A percentile compares a stretch with the other conserved stretches of the same genome.
Conservation (phyloP, 306 rosid genomes). For the Cyclanthera cordifolia region DNA sequence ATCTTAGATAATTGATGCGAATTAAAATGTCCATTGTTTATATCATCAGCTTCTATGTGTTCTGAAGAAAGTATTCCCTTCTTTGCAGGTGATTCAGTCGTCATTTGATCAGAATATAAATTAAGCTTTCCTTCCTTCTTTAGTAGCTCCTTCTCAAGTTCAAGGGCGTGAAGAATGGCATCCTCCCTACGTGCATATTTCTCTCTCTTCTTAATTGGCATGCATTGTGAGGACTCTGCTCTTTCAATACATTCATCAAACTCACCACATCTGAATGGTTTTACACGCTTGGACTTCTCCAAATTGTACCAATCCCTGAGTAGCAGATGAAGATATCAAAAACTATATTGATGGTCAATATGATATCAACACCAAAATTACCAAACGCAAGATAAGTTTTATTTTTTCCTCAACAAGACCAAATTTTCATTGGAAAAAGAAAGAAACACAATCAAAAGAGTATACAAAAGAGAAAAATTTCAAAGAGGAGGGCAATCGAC, state of each 20-base stretch:
- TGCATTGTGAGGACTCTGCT: slow-evolving; percentile 77
- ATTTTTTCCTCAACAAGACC: not conserved
- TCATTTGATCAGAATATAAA: slow-evolving; percentile 29
- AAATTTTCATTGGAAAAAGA: too few species aligned
- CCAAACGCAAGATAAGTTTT: not conserved
- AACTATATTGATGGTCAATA: not conserved
- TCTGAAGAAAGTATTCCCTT: slow-evolving; percentile 27
- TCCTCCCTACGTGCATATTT: slow-evolving; percentile 97
- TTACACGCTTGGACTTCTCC: slow-evolving; percentile 96
- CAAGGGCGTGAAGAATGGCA: slow-evolving; percentile 91
- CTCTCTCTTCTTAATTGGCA: slow-evolving; percentile 92
- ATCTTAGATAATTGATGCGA: slow-evolving; percentile 21
- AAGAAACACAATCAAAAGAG: too few species aligned
- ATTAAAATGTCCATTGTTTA: slow-evolving; percentile 22
- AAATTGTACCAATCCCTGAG: slow-evolving; percentile 93
- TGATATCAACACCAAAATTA: not conserved
- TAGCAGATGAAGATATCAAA: slow-evolving; percentile 17
- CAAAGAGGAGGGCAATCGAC: too few species aligned
- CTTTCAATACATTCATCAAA: slow-evolving; percentile 90
- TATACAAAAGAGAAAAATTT: too few species aligned
- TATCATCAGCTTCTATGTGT: slow-evolving; percentile 26
- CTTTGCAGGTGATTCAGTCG: slow-evolving; percentile 27
- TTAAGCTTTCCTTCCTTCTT: slow-evolving; percentile 51
- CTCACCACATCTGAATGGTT: slow-evolving; percentile 86
- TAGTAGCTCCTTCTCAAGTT: slow-evolving; percentile 61